Percentiles rank a stretch among this genome's conserved stretches.
phyloP scores from a whole-genome alignment of 768 basidiomycete species.

The Cyclocybe cylindracea region DNA sequence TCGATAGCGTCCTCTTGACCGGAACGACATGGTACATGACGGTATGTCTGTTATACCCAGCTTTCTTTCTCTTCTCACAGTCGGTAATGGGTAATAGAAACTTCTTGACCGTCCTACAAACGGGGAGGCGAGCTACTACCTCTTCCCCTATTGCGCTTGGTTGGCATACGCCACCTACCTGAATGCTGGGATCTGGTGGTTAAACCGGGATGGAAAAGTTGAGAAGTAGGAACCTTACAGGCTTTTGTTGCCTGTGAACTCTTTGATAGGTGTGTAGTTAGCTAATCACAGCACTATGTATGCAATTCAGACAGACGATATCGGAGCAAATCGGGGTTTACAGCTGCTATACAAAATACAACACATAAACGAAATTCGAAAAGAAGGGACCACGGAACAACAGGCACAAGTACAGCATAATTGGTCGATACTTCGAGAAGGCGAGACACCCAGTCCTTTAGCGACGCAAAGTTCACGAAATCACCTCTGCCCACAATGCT shows the following conservation, averaged over 20 bases:
- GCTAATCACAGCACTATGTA: too few species aligned
- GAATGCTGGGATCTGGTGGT: constrained; percentile 64
- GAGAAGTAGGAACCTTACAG: not conserved
- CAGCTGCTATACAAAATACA: too few species aligned
- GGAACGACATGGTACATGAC: constrained; percentile 62
- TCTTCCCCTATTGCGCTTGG: constrained; percentile 70
- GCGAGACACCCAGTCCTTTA: too few species aligned
- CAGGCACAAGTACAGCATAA: too few species aligned
- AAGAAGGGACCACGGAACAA: not conserved
- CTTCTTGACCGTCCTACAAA: constrained; percentile 47
- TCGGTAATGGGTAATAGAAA: constrained; percentile 31
- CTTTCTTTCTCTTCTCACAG: not conserved
- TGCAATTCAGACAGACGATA: too few species aligned
- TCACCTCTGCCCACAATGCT: not conserved
- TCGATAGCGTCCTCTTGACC: constrained; percentile 54
- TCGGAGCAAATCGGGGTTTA: too few species aligned
- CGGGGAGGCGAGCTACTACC: constrained; percentile 52
- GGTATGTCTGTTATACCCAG: constrained; percentile 28
- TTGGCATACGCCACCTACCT: constrained; percentile 66
- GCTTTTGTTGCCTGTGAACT: not conserved
- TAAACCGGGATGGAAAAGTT: constrained; percentile 34
- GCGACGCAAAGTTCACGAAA: too few species aligned
- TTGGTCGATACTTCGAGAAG: too few species aligned
- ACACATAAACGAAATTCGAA: not conserved
- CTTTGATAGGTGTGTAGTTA: too few species aligned